phyloP scores from a whole-genome alignment of 768 basidiomycete species.

The Phanerochaete sordida region DNA sequence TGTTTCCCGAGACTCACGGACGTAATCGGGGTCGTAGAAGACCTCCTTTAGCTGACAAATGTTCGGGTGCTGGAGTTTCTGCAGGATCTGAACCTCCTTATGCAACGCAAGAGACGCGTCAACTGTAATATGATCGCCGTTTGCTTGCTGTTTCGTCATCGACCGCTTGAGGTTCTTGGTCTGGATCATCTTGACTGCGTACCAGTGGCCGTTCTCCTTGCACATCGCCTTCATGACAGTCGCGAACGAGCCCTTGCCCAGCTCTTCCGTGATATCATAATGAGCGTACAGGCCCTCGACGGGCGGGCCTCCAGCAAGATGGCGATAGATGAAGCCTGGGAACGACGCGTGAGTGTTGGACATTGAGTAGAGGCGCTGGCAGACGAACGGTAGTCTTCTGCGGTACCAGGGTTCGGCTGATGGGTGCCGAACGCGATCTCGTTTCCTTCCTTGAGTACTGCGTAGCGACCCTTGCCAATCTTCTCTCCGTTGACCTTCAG shows the following conservation, averaged over 20 bases:
- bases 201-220: slow-evolving; percentile 65
- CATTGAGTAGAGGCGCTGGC: slow-evolving; percentile 1
- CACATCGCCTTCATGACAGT: slow-evolving; percentile 83
- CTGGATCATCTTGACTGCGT: slow-evolving; percentile 88
- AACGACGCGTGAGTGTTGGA: background rate
- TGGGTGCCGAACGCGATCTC: slow-evolving; percentile 82
- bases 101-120: slow-evolving; percentile 4
- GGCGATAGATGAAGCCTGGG: slow-evolving; percentile 70
- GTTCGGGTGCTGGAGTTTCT: slow-evolving; percentile 73
- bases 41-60: slow-evolving; percentile 79
- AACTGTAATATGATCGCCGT: slow-evolving; percentile 55
- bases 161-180: slow-evolving; percentile 35
- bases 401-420: slow-evolving; percentile 38
- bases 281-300: slow-evolving; percentile 54
- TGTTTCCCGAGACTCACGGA: slow-evolving; percentile 50
- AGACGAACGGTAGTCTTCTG: slow-evolving; percentile 74
- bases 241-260: slow-evolving; percentile 92
- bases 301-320: slow-evolving; percentile 48
- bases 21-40: slow-evolving; percentile 59
- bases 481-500: slow-evolving; percentile 65
- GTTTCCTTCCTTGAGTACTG: slow-evolving; percentile 72
- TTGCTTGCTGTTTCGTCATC: background rate
- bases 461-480: slow-evolving; percentile 52
- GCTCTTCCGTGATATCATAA: slow-evolving; percentile 65
- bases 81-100: slow-evolving; percentile 52